These are phyloP conservation scores for Fusarium chaquense DNA, from an alignment of 2,329 filamentous ascomycete species.

Conservation along the genomic window DNA sequence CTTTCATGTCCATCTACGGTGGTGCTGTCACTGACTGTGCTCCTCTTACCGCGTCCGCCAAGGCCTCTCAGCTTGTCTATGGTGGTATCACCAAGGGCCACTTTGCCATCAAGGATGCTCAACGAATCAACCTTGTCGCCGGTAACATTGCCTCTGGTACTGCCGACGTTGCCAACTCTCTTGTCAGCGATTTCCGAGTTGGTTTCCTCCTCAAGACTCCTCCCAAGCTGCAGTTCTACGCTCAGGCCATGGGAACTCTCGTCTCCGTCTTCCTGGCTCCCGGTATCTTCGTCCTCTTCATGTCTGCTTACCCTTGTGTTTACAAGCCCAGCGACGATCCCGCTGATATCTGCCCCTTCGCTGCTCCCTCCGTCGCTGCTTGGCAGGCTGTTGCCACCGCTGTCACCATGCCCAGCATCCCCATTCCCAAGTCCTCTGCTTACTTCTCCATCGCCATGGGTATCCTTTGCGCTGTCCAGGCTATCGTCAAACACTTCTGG, in stretches of 20 bases:
- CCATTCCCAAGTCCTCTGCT: conserved; percentile 65
- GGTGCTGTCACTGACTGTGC: conserved; percentile 69
- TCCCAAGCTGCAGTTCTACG: conserved; percentile 74
- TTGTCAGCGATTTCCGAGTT: conserved; percentile 74
- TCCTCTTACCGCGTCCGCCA: conserved; percentile 74
- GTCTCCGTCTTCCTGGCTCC: conserved; percentile 76
- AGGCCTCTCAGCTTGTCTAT: conserved; percentile 76
- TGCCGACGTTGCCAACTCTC: conserved; percentile 64
- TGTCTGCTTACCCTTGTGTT: conserved; percentile 76
- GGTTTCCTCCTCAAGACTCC: conserved; percentile 75
- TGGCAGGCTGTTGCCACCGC: conserved; percentile 75
- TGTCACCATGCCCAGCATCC: conserved; percentile 67
- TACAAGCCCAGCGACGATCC: conserved; percentile 60
- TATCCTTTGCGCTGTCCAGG: conserved; percentile 62
- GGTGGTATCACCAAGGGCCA: conserved; percentile 71
- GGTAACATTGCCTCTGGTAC: conserved; percentile 68
- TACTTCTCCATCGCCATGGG: conserved; percentile 69
- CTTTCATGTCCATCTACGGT: conserved; percentile 63
- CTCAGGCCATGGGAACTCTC: conserved; percentile 71
- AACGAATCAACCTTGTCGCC: conserved; percentile 74
- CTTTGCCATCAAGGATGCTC: conserved; percentile 63
- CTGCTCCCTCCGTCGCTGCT: conserved; percentile 71
- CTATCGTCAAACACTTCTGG: conserved; percentile 66
- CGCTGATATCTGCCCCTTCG: conserved; percentile 64
- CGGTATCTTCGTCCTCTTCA: conserved; percentile 75